Percentiles rank a stretch among this genome's conserved stretches.
These are phyloP conservation scores for Pichia paraexigua DNA, from an alignment of 805 yeast species.

Conservation along the genomic window DNA sequence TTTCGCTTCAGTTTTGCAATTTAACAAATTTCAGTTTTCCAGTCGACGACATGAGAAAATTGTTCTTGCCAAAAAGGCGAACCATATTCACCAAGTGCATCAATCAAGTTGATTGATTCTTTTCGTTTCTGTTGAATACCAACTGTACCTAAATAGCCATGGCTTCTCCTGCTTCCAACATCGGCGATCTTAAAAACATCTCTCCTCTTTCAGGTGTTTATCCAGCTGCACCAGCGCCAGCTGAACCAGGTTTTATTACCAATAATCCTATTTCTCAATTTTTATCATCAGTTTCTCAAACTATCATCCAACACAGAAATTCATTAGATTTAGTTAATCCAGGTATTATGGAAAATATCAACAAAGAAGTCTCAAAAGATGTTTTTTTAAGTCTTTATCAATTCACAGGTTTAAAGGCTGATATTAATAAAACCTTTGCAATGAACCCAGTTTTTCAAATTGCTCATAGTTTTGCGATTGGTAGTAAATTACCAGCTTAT, in stretches of 20 bases:
- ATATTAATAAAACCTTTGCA: constrained; percentile 82
- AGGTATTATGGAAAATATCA: constrained; percentile 88
- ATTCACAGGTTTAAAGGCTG: constrained; percentile 95
- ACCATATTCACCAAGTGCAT: neutral
- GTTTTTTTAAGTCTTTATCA: constrained; percentile 84
- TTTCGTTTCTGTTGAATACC: neutral
- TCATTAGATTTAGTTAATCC: constrained; percentile 83
- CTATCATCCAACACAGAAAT: constrained; percentile 68
- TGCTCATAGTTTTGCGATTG: constrained; percentile 85
- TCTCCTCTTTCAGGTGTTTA: constrained; percentile 54
- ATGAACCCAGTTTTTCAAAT: constrained; percentile 95
- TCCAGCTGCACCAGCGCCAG: constrained; percentile 40
- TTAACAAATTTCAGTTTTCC: neutral
- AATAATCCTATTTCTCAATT: constrained; percentile 77
- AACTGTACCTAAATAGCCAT: constrained; percentile 11
- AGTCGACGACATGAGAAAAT: neutral
- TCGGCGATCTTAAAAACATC: constrained; percentile 50
- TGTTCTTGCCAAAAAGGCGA: neutral
- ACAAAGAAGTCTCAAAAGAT: constrained; percentile 89
- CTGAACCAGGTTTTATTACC: constrained; percentile 55
- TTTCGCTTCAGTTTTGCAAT: neutral
- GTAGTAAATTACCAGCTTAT: constrained; percentile 84
- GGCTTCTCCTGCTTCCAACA: constrained; percentile 29
- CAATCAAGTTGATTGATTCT: neutral
- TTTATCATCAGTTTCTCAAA: constrained; percentile 65